These are phyloP conservation scores for Emmonsia crescens DNA, from an alignment of 2,329 filamentous ascomycete genomes.

Conservation along the genomic window DNA sequence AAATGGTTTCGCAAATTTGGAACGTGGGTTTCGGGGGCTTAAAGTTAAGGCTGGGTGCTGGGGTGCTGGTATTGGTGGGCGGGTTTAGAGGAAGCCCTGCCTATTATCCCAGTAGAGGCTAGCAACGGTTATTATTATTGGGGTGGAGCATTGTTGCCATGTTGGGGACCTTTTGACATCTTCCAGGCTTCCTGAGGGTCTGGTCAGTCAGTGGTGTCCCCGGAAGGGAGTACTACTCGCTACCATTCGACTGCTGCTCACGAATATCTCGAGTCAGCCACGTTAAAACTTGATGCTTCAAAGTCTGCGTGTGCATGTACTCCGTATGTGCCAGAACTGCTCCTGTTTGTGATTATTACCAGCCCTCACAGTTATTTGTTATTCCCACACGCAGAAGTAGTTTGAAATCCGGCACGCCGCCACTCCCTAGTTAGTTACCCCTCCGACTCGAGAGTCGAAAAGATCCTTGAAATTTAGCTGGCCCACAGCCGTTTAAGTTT, in stretches of 20 bases:
- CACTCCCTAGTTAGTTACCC: neutral
- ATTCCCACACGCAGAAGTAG: neutral
- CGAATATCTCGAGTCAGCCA: neutral
- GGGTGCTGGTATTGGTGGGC: neutral
- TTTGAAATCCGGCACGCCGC: neutral
- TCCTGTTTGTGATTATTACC: neutral
- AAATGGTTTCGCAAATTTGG: neutral
- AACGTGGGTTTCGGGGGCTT: neutral
- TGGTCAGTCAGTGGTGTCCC: no score
- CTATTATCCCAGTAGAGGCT: neutral
- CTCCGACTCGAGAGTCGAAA: neutral
- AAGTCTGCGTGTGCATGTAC: neutral
- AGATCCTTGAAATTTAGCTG: neutral
- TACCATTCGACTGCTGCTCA: no score
- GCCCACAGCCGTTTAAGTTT: neutral
- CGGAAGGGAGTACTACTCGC: no score
- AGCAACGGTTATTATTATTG: neutral
- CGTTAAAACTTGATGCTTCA: neutral
- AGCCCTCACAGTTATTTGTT: neutral
- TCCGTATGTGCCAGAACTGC: neutral
- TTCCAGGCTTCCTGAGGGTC: no score
- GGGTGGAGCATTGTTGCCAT: no score
- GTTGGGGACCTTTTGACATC: no score
- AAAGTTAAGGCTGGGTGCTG: neutral
- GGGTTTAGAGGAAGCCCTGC: neutral